phyloP scores from a whole-genome alignment of 106 monocot species.

The Alisma plantagoaquatica region DNA sequence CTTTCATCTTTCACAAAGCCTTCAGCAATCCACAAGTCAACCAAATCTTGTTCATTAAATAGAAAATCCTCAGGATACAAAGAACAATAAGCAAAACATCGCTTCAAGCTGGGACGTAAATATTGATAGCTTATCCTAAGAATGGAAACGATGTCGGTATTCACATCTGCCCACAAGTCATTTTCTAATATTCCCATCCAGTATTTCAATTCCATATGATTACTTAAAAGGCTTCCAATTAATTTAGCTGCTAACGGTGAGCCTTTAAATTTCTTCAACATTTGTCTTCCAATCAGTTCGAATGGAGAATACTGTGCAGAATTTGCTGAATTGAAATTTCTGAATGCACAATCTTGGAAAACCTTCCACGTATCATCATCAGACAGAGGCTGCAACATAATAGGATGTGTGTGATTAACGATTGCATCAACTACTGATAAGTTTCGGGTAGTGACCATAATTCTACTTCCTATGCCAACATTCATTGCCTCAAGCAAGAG shows the following conservation, averaged over 20 bases:
- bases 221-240: conserved; percentile 6
- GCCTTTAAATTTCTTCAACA: conserved; percentile 11
- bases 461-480: not conserved
- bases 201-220: not conserved
- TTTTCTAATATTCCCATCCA: conserved; percentile 20
- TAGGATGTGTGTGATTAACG: not conserved
- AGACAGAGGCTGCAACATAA: not conserved
- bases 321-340: too few species aligned
- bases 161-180: conserved; percentile 1
- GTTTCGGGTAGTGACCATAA: not conserved
- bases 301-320: not conserved
- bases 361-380: not conserved
- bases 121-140: conserved; percentile 20
- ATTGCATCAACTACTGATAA: not conserved
- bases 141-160: conserved; percentile 6
- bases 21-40: conserved; percentile 25
- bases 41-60: not conserved
- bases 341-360: not conserved
- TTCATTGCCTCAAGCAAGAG: not conserved
- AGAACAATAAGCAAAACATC: conserved; percentile 19
- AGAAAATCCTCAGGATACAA: conserved; percentile 14
- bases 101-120: conserved; percentile 17
- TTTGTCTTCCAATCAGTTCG: not conserved
- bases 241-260: conserved; percentile 28
- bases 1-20: conserved; percentile 4